A percentile compares a stretch with the other conserved stretches of the same genome.
phyloP scores from a whole-genome alignment of 371 early-diverging fungal genomes.

The Apophysomyces ossiformis region DNA sequence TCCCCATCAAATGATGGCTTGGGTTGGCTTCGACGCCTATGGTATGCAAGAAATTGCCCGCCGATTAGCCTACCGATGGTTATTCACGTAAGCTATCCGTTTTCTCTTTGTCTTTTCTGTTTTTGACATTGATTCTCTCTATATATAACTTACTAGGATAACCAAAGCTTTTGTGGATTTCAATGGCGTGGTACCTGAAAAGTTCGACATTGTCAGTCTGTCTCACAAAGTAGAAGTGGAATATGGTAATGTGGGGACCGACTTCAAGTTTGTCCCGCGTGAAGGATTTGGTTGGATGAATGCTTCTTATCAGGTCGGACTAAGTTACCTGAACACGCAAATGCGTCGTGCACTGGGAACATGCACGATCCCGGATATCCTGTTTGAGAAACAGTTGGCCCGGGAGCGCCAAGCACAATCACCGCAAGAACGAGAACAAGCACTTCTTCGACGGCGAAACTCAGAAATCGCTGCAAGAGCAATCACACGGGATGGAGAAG shows the following conservation, averaged over 20 bases:
- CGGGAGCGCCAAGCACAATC: constrained; percentile 30
- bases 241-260: constrained; percentile 94
- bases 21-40: constrained; percentile 89
- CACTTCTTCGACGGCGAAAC: constrained; percentile 26
- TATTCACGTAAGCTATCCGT: constrained; percentile 72
- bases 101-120: background rate
- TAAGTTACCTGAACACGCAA: constrained; percentile 74
- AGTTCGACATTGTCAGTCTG: constrained; percentile 92
- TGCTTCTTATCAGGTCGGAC: constrained; percentile 87
- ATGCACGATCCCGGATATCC: constrained; percentile 77
- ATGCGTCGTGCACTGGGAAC: constrained; percentile 86
- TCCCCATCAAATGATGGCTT: constrained; percentile 97
- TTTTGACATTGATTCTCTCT: background rate
- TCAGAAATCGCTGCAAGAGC: constrained; percentile 35
- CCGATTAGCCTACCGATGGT: constrained; percentile 93
- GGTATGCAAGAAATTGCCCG: constrained; percentile 79
- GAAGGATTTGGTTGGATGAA: constrained; percentile 99
- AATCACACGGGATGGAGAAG: constrained; percentile 29
- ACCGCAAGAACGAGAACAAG: background rate
- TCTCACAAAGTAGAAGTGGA: constrained; percentile 93
- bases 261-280: constrained; percentile 93
- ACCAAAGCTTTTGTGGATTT: constrained; percentile 92
- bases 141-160: constrained; percentile 44
- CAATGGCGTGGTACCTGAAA: constrained; percentile 95
- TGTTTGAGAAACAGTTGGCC: constrained; percentile 56